phyloP scores from a whole-genome alignment of 2,329 filamentous ascomycete genomes.

The Mycosphaerella sp. region DNA sequence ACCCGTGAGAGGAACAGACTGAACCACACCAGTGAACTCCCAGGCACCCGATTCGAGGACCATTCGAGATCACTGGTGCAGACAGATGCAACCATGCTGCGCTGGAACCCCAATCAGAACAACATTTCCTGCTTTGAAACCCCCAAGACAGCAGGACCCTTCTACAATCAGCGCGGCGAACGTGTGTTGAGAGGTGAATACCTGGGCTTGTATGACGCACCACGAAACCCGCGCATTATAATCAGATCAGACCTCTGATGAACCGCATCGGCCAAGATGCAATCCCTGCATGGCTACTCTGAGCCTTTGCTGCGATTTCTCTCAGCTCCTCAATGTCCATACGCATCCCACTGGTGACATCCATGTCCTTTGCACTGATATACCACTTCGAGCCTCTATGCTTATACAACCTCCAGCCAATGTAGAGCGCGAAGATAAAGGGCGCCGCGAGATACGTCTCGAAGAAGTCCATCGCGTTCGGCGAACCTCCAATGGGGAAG shows the following conservation, averaged over 20 bases:
- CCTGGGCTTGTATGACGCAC: no score
- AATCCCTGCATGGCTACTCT: not conserved
- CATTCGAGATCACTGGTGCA: no score
- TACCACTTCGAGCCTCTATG: not conserved
- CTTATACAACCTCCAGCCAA: constrained; percentile 28
- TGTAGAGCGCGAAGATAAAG: constrained; percentile 27
- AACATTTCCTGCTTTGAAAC: no score
- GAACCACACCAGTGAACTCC: no score
- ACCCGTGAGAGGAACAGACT: no score
- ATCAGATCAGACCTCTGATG: constrained; percentile 1
- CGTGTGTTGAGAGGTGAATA: no score
- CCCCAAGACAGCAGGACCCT: no score
- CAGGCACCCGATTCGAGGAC: no score
- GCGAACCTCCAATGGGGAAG: constrained; percentile 53
- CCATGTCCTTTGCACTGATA: constrained; percentile 3
- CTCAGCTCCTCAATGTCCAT: not conserved
- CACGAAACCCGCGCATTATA: no score
- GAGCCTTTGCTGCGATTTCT: constrained; percentile 1
- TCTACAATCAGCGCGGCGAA: no score
- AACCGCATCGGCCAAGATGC: not conserved
- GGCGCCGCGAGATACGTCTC: constrained; percentile 29
- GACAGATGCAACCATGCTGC: no score
- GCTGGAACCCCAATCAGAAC: no score
- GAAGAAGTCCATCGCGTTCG: constrained; percentile 22
- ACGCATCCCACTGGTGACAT: constrained; percentile 3